phyloP scores from a whole-genome alignment of 331 rosid genomes.

The Rosa hybrid region DNA sequence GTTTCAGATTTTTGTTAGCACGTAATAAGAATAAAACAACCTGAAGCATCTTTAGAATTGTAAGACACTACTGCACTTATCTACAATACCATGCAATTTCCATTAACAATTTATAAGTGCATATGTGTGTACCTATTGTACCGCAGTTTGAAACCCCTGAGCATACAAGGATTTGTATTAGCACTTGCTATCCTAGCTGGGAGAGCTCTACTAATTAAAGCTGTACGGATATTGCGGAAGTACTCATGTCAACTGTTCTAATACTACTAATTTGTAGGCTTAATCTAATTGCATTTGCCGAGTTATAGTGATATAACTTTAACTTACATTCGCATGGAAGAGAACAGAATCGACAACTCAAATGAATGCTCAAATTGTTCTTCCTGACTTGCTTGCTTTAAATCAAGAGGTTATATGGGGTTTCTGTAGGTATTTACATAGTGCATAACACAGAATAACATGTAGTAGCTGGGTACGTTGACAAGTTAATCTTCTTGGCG shows the following conservation, averaged over 20 bases:
- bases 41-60: background rate
- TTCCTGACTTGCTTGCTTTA: background rate
- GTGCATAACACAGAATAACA: background rate
- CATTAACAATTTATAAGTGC: background rate
- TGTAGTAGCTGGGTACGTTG: background rate
- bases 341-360: background rate
- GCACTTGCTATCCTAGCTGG: background rate
- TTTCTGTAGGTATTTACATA: background rate
- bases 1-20: background rate
- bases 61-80: background rate
- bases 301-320: background rate
- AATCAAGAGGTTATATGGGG: background rate
- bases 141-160: slow-evolving; percentile 3
- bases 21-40: background rate
- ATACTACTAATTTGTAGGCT: background rate
- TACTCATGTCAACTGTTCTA: background rate
- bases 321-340: background rate
- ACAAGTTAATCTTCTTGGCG: background rate
- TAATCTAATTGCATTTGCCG: background rate
- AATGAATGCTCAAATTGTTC: background rate
- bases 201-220: background rate
- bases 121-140: background rate
- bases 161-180: background rate
- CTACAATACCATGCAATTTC: background rate
- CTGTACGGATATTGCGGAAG: background rate